phyloP scores from a whole-genome alignment of 176 grass and related monocot species.

The Hyparrhenia diplandra region DNA sequence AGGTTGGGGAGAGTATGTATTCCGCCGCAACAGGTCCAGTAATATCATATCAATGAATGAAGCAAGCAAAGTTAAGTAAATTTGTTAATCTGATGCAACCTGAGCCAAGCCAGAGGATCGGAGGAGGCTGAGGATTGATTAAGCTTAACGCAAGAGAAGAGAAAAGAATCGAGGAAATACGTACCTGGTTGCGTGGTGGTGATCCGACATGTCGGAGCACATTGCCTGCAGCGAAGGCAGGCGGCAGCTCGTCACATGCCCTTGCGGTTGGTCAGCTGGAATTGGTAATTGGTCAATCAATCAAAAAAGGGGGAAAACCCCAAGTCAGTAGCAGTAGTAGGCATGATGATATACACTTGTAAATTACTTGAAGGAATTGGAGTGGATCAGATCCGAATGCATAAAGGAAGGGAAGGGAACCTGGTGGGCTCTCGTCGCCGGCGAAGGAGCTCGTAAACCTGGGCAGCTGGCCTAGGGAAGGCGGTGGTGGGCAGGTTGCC shows the following conservation, averaged over 20 bases:
- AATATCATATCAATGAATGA: neutral
- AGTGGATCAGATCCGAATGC: neutral
- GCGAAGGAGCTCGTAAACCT: neutral
- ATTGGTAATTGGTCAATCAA: neutral
- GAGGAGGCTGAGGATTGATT: neutral
- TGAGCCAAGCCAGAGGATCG: too few species aligned
- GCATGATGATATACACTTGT: neutral
- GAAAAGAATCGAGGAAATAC: too few species aligned
- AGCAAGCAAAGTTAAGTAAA: neutral
- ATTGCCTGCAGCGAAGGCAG: slow-evolving; percentile 27
- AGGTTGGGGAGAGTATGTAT: neutral
- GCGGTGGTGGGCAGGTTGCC: neutral
- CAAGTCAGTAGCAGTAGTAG: neutral
- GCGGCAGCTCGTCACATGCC: slow-evolving; percentile 21
- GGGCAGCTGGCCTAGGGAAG: neutral
- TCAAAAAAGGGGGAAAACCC: neutral
- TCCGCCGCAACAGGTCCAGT: too few species aligned
- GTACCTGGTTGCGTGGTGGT: slow-evolving; percentile 29
- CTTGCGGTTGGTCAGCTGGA: neutral
- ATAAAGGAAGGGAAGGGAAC: neutral
- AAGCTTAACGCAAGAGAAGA: neutral
- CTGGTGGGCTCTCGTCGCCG: neutral
- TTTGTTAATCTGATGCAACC: neutral
- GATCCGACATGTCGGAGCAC: slow-evolving; percentile 33
- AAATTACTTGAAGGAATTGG: neutral